These are phyloP conservation scores for Hypsizygus marmoreus DNA, from an alignment of 768 basidiomycete genomes.

Conservation along the genomic window DNA sequence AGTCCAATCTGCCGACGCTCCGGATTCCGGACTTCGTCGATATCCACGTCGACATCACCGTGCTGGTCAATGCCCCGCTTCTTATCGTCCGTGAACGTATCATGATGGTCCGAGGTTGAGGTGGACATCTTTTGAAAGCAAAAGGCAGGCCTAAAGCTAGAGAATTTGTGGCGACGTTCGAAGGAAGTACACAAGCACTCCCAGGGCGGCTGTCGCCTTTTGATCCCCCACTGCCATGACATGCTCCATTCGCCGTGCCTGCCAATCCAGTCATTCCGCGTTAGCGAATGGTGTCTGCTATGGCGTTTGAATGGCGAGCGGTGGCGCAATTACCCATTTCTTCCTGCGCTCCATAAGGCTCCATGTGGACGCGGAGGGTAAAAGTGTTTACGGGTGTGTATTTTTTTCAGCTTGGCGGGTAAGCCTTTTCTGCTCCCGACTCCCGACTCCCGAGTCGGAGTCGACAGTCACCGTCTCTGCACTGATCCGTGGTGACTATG, in stretches of 20 bases:
- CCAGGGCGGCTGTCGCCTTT: neutral
- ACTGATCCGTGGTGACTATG: too few relatives aligned
- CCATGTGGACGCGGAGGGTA: too few relatives aligned
- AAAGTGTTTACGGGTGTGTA: neutral
- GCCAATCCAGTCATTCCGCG: neutral
- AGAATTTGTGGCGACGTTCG: neutral
- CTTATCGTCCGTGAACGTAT: neutral
- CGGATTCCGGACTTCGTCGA: conserved; percentile 3
- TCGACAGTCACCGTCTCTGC: too few relatives aligned
- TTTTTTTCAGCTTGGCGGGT: conserved; percentile 2
- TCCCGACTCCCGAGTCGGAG: too few relatives aligned
- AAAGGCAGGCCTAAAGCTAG: neutral
- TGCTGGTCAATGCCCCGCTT: conserved; percentile 1
- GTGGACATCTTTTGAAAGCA: conserved; percentile 1
- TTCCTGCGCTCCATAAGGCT: conserved; percentile 4
- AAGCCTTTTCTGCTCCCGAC: too few relatives aligned
- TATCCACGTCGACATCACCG: neutral
- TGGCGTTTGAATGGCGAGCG: conserved; percentile 10
- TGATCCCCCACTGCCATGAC: neutral
- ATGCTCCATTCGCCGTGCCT: neutral
- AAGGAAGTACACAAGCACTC: neutral
- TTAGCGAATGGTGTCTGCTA: conserved; percentile 2
- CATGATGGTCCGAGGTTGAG: neutral
- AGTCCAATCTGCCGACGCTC: conserved; percentile 23
- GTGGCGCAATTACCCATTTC: conserved; percentile 2